Evolutionary conservation across 1,139 yeast genomes (phyloP).

Genomic region (Pichia norvegensis): DNA sequence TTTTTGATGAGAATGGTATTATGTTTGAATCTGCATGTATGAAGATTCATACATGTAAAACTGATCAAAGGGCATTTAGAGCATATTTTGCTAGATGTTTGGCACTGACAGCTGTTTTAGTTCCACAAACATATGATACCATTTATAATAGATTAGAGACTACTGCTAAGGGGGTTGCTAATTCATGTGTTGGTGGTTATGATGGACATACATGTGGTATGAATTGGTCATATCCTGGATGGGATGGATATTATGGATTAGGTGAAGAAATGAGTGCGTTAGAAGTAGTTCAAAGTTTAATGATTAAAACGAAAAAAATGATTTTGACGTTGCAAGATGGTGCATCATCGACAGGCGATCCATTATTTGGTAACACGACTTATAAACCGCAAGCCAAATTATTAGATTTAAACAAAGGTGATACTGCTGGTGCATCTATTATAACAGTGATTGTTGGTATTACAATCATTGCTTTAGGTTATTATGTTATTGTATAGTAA

Average conservation of each 20-base stretch:
- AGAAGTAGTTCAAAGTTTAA: constrained; percentile 63
- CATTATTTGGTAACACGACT: constrained; percentile 49
- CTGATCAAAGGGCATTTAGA: constrained; percentile 85
- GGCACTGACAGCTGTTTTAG: constrained; percentile 65
- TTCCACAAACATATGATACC: constrained; percentile 50
- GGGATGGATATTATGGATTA: constrained; percentile 79
- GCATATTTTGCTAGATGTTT: constrained; percentile 73
- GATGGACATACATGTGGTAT: constrained; percentile 90
- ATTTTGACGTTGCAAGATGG: constrained; percentile 55
- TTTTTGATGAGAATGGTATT: constrained; percentile 44
- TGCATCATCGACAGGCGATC: constrained; percentile 53
- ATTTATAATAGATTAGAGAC: constrained; percentile 47
- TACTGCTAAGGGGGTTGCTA: constrained; percentile 75
- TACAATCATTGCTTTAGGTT: constrained; percentile 52
- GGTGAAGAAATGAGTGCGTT: constrained; percentile 92
- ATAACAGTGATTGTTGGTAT: constrained; percentile 70
- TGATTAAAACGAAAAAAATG: constrained; percentile 45
- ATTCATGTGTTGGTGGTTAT: constrained; percentile 74
- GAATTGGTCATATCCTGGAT: constrained; percentile 63
- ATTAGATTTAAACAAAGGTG: constrained; percentile 52
- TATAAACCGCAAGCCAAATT: constrained; percentile 17
- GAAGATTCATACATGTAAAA: constrained; percentile 55
- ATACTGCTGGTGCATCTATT: constrained; percentile 83
- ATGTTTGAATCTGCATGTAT: constrained; percentile 85
- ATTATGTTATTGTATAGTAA: constrained; percentile 10